Evolutionary conservation across 2,329 filamentous ascomycete species (phyloP).

Genomic region (Beauveria sp.): DNA sequence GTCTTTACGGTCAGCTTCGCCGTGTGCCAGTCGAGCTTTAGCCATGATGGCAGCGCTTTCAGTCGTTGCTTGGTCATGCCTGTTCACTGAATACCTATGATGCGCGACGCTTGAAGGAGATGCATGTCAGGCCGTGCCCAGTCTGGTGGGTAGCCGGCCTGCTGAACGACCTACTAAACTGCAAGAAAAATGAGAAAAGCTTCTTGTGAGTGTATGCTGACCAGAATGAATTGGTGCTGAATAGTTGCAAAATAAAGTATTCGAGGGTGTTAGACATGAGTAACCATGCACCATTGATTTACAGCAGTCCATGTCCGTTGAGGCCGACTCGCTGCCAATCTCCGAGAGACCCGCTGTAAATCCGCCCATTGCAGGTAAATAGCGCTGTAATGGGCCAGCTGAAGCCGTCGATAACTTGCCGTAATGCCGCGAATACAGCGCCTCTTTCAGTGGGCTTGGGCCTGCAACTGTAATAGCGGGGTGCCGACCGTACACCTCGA

Average conservation of each 20-base stretch:
- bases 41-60: background rate
- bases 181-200: background rate
- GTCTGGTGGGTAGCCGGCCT: background rate
- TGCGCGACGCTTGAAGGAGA: background rate
- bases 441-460: background rate
- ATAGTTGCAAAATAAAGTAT: background rate
- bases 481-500: background rate
- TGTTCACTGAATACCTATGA: background rate
- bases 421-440: background rate
- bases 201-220: too few species aligned
- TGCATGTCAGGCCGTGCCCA: background rate
- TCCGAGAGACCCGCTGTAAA: background rate
- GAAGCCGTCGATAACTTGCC: background rate
- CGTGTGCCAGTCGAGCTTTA: conserved; percentile 1
- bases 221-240: background rate
- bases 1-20: conserved; percentile 3
- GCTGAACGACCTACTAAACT: too few species aligned
- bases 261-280: background rate
- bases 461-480: background rate
- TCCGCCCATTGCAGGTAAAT: background rate
- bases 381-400: background rate
- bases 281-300: background rate
- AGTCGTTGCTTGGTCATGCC: conserved; percentile 10
- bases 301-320: background rate
- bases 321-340: background rate